A percentile compares a stretch with the other conserved stretches of the same genome.
phyloP scores from a whole-genome alignment of 2,329 filamentous ascomycete species.

The Alternaria rosae region DNA sequence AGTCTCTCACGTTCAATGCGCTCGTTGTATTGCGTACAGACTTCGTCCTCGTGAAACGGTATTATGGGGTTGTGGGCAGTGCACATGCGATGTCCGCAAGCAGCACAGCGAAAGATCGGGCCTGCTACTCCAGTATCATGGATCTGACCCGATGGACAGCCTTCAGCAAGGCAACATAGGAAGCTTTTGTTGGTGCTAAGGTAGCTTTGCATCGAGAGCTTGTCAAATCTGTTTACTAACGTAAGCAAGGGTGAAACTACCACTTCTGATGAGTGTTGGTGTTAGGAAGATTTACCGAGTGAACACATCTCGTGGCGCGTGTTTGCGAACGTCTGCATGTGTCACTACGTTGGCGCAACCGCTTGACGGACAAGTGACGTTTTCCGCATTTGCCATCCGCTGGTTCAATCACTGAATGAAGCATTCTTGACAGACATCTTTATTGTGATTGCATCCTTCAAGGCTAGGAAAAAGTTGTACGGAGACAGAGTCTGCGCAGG shows the following conservation, averaged over 20 bases:
- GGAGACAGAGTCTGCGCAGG: not conserved
- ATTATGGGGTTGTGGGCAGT: not conserved
- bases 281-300: not conserved
- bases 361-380: not conserved
- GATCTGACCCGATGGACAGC: conserved; percentile 4
- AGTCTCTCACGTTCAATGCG: not conserved
- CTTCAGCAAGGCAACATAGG: not conserved
- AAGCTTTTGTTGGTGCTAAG: not conserved
- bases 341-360: not conserved
- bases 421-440: not conserved
- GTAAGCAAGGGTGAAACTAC: not conserved
- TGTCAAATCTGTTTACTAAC: not conserved
- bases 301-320: not conserved
- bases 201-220: not conserved
- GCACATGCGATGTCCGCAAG: conserved; percentile 1
- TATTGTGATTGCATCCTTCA: not conserved
- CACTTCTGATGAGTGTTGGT: not conserved
- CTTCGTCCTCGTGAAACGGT: conserved; percentile 13
- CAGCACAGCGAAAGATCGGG: conserved; percentile 2
- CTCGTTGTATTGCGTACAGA: not conserved
- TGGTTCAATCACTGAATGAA: not conserved
- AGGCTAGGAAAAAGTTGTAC: not conserved
- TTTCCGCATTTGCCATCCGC: not conserved
- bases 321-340: not conserved
- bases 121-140: not conserved